phyloP scores from a whole-genome alignment of 768 basidiomycete genomes.

The Rhizopogon salebrosus region DNA sequence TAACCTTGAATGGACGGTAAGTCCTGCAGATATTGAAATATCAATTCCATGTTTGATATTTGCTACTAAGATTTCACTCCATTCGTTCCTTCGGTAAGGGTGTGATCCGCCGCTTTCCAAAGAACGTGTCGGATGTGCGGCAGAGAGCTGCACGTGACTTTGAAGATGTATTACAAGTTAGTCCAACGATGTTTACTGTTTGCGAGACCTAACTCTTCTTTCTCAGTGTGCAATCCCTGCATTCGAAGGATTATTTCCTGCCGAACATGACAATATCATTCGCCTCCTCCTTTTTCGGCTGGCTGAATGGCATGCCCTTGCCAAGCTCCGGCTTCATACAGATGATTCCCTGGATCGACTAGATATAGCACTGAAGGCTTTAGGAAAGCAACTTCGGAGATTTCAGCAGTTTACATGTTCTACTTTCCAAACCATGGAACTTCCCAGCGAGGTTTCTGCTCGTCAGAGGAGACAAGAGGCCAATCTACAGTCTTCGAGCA shows the following conservation, averaged over 20 bases:
- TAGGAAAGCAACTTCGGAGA: constrained; percentile 15
- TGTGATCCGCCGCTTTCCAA: constrained; percentile 31
- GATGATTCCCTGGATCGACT: constrained; percentile 18
- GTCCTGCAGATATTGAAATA: not conserved
- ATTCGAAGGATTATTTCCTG: constrained; percentile 26
- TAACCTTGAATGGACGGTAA: constrained; percentile 22
- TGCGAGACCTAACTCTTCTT: not conserved
- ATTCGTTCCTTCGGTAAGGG: constrained; percentile 19
- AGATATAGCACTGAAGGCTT: constrained; percentile 5
- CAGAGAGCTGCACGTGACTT: constrained; percentile 34
- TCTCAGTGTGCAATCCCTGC: constrained; percentile 28
- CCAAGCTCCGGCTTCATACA: constrained; percentile 30
- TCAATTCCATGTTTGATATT: not conserved
- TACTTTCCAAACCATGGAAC: constrained; percentile 20
- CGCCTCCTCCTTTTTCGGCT: constrained; percentile 16
- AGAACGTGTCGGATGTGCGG: constrained; percentile 31
- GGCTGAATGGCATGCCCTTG: constrained; percentile 29
- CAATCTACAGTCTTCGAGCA: not conserved
- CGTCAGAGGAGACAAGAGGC: constrained; percentile 5
- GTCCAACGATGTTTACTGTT: not conserved
- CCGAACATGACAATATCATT: constrained; percentile 17
- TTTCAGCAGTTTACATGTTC: constrained; percentile 24
- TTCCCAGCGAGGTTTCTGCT: constrained; percentile 15
- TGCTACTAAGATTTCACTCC: constrained; percentile 8
- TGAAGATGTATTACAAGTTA: constrained; percentile 38